Evolutionary conservation across 176 grass and related monocot genomes (phyloP).

Genomic region (Echinochloa phyllopogon): DNA sequence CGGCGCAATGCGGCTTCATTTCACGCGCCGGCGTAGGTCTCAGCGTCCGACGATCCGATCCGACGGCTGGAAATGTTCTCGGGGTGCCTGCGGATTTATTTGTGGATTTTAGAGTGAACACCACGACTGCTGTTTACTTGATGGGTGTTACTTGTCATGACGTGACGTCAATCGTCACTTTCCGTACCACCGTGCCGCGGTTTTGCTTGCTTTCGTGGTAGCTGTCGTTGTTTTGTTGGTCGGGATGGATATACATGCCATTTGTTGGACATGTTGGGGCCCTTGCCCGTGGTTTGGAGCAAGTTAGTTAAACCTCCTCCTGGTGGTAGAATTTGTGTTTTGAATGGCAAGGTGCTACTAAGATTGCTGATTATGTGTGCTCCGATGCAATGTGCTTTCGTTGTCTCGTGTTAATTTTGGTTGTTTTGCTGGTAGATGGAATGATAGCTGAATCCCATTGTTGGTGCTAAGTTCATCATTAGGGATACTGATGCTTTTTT

Average conservation of each 20-base stretch:
- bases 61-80: neutral
- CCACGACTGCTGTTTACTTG: neutral
- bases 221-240: neutral
- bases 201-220: neutral
- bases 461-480: neutral
- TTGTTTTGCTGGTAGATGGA: neutral
- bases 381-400: neutral
- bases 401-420: neutral
- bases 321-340: neutral
- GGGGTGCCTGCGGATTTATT: neutral
- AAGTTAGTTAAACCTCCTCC: neutral
- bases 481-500: neutral
- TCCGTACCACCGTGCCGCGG: neutral
- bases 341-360: no score
- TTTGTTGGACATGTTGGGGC: neutral
- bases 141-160: neutral
- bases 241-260: neutral
- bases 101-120: neutral
- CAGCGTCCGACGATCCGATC: neutral
- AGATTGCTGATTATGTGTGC: neutral
- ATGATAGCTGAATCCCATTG: neutral
- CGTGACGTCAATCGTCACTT: neutral
- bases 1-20: neutral
- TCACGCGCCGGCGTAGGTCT: neutral
- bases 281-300: neutral